A percentile compares a stretch with the other conserved stretches of the same genome.
Evolutionary conservation across 768 basidiomycete genomes (phyloP).

Genomic region (Boletus pseudo-olivaceus): DNA sequence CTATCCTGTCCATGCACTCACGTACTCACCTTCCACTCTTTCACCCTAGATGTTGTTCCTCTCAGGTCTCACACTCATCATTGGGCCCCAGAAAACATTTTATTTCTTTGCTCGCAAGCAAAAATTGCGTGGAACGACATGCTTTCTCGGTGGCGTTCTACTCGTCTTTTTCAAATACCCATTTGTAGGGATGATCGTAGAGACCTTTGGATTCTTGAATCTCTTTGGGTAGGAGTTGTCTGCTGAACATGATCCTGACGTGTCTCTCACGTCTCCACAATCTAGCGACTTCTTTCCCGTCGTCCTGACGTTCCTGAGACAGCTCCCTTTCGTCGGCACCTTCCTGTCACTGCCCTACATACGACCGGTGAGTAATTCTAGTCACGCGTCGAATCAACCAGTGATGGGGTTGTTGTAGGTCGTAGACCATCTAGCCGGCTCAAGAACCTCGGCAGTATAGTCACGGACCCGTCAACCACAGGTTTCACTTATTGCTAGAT

Average conservation of each 20-base stretch:
- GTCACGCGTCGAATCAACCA: neutral
- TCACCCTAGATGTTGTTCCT: conserved; percentile 85
- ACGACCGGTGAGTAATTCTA: conserved; percentile 54
- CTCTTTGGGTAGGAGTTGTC: conserved; percentile 74
- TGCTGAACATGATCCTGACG: neutral
- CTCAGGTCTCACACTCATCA: conserved; percentile 91
- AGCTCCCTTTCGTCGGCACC: conserved; percentile 88
- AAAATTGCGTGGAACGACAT: conserved; percentile 86
- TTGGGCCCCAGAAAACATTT: conserved; percentile 95
- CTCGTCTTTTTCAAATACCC: conserved; percentile 97
- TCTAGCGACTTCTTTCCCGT: conserved; percentile 98
- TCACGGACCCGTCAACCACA: conserved; percentile 6
- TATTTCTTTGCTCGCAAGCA: conserved; percentile 96
- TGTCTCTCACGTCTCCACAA: neutral
- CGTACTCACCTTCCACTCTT: neutral
- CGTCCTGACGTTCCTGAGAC: conserved; percentile 92
- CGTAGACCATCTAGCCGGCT: conserved; percentile 77
- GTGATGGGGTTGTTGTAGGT: conserved; percentile 41
- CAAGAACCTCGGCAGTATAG: conserved; percentile 70
- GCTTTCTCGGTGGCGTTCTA: conserved; percentile 86
- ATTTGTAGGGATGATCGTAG: conserved; percentile 87
- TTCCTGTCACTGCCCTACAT: conserved; percentile 85
- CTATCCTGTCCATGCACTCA: neutral
- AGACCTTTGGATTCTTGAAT: conserved; percentile 96
- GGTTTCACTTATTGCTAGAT: neutral